Evolutionary conservation across 805 yeast genomes (phyloP), one percentile per base, ranked within the genome.

Genomic region (Yamadazyma laniorum): DNA sequence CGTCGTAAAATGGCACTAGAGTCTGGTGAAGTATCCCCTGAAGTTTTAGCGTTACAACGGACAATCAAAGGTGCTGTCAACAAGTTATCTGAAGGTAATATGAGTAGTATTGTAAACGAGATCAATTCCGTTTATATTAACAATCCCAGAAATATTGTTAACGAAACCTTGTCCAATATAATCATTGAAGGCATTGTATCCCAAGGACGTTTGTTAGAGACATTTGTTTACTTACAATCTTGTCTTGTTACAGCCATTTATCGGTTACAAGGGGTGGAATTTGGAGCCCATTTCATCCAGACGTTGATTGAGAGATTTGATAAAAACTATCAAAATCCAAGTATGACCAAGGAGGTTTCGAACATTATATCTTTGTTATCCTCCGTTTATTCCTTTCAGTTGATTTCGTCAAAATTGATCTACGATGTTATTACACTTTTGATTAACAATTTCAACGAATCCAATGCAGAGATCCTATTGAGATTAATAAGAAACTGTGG

Each of bases 251-350:
- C 81, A 16, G 82, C 95, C 1, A 58, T 93, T 17, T 88, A 85
- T 62, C 74, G 85, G 43, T 53, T 80, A 15, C 85, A 85, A 49
- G 98, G 99, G 15, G 77, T 81, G 26, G 96, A 88, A 45, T 84
- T 88, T 58, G 97, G 96, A 43, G 99, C 97, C 0, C 75, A 68
- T 49, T 82, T 89, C 42, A 70, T 89, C 23, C 99, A 93, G 55
- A 70, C 77, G 0, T 55, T 85, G 39, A 85, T 90, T n/a, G 95
- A 86, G 44, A 72, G 68, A 39, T 79, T 85, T 50, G 80, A 82
- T 25, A 51, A 51, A 3, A 57, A 51, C 37, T 65, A 72, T 28
- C 54, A 61, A 4, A 59, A 59, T 4, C 38, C 53, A 2, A 30
- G 43, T 2, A 56, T 57, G 19, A 58, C 65, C 0, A 74, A 70